These are phyloP conservation scores for Phoma sp. DNA, from an alignment of 2,329 filamentous ascomycete species.

Conservation along the genomic window DNA sequence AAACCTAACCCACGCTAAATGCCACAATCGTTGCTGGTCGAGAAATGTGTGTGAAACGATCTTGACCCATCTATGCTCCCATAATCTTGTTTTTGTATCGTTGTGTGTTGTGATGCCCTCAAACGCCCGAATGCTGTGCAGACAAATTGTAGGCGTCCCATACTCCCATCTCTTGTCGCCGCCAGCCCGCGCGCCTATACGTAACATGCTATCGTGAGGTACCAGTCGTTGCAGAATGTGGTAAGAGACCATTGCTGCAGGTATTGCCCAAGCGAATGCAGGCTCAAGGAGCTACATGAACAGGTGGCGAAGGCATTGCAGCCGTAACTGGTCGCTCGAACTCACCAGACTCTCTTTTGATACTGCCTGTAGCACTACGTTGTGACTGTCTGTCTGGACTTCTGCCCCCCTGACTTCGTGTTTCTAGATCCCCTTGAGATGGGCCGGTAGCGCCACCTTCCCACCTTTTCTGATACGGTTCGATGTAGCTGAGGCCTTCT, in stretches of 20 bases:
- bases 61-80: slow-evolving; percentile 22
- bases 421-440: slow-evolving; percentile 32
- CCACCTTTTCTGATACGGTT: slow-evolving; percentile 42
- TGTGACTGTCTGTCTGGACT: slow-evolving; percentile 47
- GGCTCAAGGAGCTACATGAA: slow-evolving; percentile 23
- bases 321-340: slow-evolving; percentile 26
- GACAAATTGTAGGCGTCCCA: slow-evolving; percentile 2
- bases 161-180: slow-evolving; percentile 35
- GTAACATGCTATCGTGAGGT: slow-evolving; percentile 11
- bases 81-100: slow-evolving; percentile 28
- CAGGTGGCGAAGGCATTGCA: slow-evolving; percentile 29
- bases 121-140: slow-evolving; percentile 7
- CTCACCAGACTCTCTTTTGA: slow-evolving; percentile 44
- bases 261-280: neutral
- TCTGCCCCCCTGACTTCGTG: slow-evolving; percentile 36
- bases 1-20: slow-evolving; percentile 48
- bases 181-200: slow-evolving; percentile 35
- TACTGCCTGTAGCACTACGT: slow-evolving; percentile 43
- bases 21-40: slow-evolving; percentile 46
- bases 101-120: slow-evolving; percentile 21
- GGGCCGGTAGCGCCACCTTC: slow-evolving; percentile 35
- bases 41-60: slow-evolving; percentile 21
- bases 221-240: neutral
- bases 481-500: slow-evolving; percentile 37
- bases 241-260: neutral